Base-by-base conservation (phyloP, 2,329 filamentous ascomycete species). In the Epichloe coenophiala region DNA sequence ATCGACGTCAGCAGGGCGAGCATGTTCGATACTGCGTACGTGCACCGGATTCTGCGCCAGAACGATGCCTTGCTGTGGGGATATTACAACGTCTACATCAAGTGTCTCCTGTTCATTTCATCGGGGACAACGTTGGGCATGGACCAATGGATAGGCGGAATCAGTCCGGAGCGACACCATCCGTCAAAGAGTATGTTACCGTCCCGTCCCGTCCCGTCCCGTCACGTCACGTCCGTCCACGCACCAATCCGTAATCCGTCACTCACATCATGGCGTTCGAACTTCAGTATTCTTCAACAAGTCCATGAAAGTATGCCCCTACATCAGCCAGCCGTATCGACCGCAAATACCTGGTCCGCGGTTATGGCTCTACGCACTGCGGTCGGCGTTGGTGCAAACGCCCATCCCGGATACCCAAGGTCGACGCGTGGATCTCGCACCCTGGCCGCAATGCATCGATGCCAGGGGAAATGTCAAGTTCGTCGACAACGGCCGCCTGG, bases 11-110 rank as follows among this genome's bases (percentile, higher is more conserved):
- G 65, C 11, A 59, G 65, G 3, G 69, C 70, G 12, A 71, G 66
- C 51, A 57, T 74, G 4, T 72, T 74, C 53, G 71, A 74, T 54
- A 72, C 70, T 0, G 64, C 69, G 4, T 74, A 74, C 49, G 66
- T 71, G 5, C 70, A 71, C 23, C 63, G 63, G 5, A 55, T 66
- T 7, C 60, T 74, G 1, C 65, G 68, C 1, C 45, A 40, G 37
- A 64, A 67, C 23, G 64, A 63, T 9, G 58, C 48, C 5, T 51
- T 68, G 6, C 60, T 68, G 6, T 73, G 70, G 71, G 57, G 55
- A 1, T 68, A 70, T 51, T 74, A 73, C 51, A 61, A 71, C 50
- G 55, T 57, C 12, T 71, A 68, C 43, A 64, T 72, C 52, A 62
- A 65, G 48, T 63, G 58, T 53, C 53, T 65, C 1, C 65, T 67